Evolutionary conservation across 2,329 filamentous ascomycete species (phyloP).

Genomic region (Gaeumannomyces sp.): DNA sequence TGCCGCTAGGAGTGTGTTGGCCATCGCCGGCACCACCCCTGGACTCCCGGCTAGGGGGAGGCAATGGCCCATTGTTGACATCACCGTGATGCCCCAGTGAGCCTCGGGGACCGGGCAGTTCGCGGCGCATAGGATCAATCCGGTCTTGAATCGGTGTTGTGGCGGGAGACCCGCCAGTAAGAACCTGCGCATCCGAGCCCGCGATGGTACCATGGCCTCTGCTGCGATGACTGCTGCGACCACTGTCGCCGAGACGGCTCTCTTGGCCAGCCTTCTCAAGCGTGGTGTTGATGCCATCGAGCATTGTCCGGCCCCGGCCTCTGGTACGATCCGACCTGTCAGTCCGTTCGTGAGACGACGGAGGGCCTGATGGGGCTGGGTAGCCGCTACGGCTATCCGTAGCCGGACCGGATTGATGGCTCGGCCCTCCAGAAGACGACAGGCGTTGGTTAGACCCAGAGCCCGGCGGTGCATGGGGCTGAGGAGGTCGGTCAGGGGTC

Average conservation of each 20-base stretch:
- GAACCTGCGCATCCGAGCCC: conserved; percentile 50
- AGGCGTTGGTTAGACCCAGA: neutral
- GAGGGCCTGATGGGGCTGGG: conserved; percentile 24
- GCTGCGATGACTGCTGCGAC: conserved; percentile 24
- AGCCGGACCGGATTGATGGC: neutral
- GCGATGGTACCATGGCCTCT: conserved; percentile 37
- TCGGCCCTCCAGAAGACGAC: neutral
- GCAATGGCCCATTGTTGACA: conserved; percentile 12
- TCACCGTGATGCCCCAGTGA: neutral
- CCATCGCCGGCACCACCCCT: conserved; percentile 26
- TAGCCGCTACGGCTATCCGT: conserved; percentile 1
- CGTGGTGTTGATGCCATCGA: conserved; percentile 44
- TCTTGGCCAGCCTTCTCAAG: conserved; percentile 9
- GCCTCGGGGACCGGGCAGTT: conserved; percentile 14
- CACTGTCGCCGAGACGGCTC: neutral
- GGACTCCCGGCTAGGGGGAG: conserved; percentile 11
- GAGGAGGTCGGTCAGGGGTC: conserved; percentile 5
- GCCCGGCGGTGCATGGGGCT: neutral
- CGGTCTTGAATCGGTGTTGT: conserved; percentile 44
- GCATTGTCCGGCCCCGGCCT: conserved; percentile 41
- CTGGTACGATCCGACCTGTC: conserved; percentile 26
- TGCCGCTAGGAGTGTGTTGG: conserved; percentile 30
- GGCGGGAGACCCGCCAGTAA: conserved; percentile 47
- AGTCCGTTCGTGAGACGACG: conserved; percentile 24
- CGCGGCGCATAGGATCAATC: conserved; percentile 35